These are phyloP conservation scores for Hemerocallis citrina DNA, from an alignment of 106 monocot species.

Conservation along the genomic window DNA sequence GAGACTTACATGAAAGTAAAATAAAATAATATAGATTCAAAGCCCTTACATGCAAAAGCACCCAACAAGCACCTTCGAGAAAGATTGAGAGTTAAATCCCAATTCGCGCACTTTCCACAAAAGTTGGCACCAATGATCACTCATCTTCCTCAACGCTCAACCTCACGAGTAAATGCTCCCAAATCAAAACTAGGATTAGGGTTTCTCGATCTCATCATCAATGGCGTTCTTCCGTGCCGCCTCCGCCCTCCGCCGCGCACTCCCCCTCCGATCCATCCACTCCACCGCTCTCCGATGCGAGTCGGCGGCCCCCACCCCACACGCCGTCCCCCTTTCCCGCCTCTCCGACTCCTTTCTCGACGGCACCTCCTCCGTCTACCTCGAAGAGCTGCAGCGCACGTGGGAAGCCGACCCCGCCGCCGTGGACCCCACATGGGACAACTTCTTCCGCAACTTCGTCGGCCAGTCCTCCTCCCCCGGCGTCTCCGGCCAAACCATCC, in stretches of 20 bases:
- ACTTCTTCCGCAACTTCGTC: conserved; percentile 85
- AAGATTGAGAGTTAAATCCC: too few species aligned
- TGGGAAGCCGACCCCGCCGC: conserved; percentile 88
- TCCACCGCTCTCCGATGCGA: conserved; percentile 16
- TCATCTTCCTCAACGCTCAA: too few species aligned
- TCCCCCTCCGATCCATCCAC: conserved; percentile 42
- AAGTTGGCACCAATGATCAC: too few species aligned
- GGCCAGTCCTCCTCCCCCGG: conserved; percentile 77
- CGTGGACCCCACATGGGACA: conserved; percentile 96
- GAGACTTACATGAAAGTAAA: too few species aligned
- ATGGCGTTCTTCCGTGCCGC: conserved; percentile 59
- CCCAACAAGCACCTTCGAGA: too few species aligned
- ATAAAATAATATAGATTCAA: too few species aligned
- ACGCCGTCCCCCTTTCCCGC: conserved; percentile 69
- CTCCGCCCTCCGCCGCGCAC: too few species aligned
- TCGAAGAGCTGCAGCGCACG: conserved; percentile 87
- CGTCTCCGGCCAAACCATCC: conserved; percentile 92
- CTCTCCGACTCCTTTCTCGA: conserved; percentile 83
- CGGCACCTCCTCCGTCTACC: conserved; percentile 86
- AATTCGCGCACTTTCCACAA: too few species aligned
- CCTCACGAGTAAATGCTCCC: too few species aligned
- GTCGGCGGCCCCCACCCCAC: conserved; percentile 63
- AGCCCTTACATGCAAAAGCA: too few species aligned
- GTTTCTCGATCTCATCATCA: too few species aligned
- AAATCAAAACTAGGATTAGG: too few species aligned